Conservation (phyloP, 1,284 basidiomycete genomes). For the Cronartium quercuum region DNA sequence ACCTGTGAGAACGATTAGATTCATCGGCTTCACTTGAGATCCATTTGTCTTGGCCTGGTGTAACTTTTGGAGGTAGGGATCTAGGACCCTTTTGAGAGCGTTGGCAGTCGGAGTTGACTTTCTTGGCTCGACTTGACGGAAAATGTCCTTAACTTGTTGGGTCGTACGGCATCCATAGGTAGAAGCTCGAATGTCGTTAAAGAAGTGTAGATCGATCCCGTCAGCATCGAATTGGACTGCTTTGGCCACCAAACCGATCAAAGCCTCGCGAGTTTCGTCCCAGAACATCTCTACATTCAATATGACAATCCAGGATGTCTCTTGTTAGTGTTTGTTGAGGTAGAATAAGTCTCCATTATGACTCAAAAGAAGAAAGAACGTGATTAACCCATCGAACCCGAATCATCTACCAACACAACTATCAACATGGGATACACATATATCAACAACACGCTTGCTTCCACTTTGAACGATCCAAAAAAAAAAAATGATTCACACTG, state of each 20-base stretch:
- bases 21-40: constrained; percentile 40
- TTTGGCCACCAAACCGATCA: constrained; percentile 41
- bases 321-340: background rate
- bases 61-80: constrained; percentile 40
- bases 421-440: no score
- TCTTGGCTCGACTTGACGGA: constrained; percentile 41
- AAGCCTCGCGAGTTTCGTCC: constrained; percentile 42
- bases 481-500: background rate
- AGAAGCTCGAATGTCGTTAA: constrained; percentile 40
- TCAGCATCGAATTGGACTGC: constrained; percentile 41
- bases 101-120: constrained; percentile 41
- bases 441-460: no score
- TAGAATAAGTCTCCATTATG: background rate
- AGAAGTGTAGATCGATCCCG: constrained; percentile 42
- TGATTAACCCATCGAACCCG: constrained; percentile 40
- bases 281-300: constrained; percentile 42
- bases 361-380: background rate
- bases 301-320: background rate
- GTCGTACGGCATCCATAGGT: constrained; percentile 34
- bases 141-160: constrained; percentile 38
- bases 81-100: constrained; percentile 40
- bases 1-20: constrained; percentile 41
- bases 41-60: constrained; percentile 38
- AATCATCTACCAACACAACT: constrained; percentile 42
- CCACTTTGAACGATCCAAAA: no score